Evolutionary conservation across 2,329 filamentous ascomycete species (phyloP).

Genomic region (Xylariales sp.): DNA sequence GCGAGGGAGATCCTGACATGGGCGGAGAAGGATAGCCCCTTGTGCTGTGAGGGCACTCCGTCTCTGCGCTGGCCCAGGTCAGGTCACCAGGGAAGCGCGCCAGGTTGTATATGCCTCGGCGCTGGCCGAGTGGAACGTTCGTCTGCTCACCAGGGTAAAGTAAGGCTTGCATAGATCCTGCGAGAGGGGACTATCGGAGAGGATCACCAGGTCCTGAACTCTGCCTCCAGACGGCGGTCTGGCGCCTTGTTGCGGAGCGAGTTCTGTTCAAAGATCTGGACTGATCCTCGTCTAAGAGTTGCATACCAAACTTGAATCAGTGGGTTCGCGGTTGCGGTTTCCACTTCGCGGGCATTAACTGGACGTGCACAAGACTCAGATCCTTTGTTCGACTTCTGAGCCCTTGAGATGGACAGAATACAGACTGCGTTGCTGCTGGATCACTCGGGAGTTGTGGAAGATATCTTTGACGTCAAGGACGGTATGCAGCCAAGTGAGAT

Average conservation of each 20-base stretch:
- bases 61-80: slow-evolving; percentile 52
- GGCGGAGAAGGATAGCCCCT: slow-evolving; percentile 67
- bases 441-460: not conserved
- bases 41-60: slow-evolving; percentile 47
- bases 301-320: slow-evolving; percentile 19
- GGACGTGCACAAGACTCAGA: too few species aligned
- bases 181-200: slow-evolving; percentile 22
- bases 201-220: slow-evolving; percentile 19
- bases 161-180: slow-evolving; percentile 51
- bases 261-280: not conserved
- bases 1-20: slow-evolving; percentile 66
- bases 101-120: slow-evolving; percentile 53
- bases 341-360: too few species aligned
- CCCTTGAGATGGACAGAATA: too few species aligned
- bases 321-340: slow-evolving; percentile 13
- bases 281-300: slow-evolving; percentile 9
- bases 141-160: slow-evolving; percentile 39
- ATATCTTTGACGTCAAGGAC: not conserved
- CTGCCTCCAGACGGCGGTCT: slow-evolving; percentile 20
- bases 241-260: slow-evolving; percentile 10
- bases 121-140: slow-evolving; percentile 49
- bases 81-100: slow-evolving; percentile 51
- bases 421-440: too few species aligned
- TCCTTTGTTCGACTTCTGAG: too few species aligned
- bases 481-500: not conserved